These are phyloP conservation scores for Cinnamomum micranthum DNA, from an alignment of 164 flowering plant genomes.

Conservation along the genomic window DNA sequence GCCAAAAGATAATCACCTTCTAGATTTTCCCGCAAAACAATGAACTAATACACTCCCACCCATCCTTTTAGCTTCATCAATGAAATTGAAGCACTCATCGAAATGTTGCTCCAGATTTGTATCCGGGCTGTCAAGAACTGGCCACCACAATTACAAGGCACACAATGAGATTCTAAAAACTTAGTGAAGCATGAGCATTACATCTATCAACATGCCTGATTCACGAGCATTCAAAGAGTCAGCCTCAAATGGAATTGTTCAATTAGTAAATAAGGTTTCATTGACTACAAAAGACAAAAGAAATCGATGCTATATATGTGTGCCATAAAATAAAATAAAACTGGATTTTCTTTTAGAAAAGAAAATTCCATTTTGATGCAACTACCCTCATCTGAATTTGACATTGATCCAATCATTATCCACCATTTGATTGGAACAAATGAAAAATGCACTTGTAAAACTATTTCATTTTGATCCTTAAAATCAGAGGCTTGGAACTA, in stretches of 20 bases:
- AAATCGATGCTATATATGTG: too few species aligned
- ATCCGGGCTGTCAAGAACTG: slow-evolving; percentile 44
- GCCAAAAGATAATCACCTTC: slow-evolving; percentile 57
- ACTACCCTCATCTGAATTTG: too few species aligned
- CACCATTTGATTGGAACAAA: too few species aligned
- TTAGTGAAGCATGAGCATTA: neutral
- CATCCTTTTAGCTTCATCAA: slow-evolving; percentile 73
- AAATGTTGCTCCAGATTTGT: slow-evolving; percentile 52
- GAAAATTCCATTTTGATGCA: too few species aligned
- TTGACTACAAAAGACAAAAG: too few species aligned
- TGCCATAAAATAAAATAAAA: too few species aligned
- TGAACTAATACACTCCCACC: slow-evolving; percentile 90
- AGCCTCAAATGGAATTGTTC: neutral
- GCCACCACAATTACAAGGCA: slow-evolving; percentile 20
- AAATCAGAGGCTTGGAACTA: too few species aligned
- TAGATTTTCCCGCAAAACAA: slow-evolving; percentile 82
- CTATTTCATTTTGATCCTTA: too few species aligned
- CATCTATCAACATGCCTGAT: neutral
- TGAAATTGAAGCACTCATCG: slow-evolving; percentile 72
- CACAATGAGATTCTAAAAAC: slow-evolving; percentile 7
- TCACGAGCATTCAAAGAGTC: neutral
- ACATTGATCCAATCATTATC: too few species aligned
- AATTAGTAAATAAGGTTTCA: too few species aligned
- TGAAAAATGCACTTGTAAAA: too few species aligned
- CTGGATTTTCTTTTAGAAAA: too few species aligned